Percentiles rank a stretch among this genome's conserved stretches.
phyloP scores from a whole-genome alignment of 805 yeast genomes.

The Tanozyma kutaoensis region DNA sequence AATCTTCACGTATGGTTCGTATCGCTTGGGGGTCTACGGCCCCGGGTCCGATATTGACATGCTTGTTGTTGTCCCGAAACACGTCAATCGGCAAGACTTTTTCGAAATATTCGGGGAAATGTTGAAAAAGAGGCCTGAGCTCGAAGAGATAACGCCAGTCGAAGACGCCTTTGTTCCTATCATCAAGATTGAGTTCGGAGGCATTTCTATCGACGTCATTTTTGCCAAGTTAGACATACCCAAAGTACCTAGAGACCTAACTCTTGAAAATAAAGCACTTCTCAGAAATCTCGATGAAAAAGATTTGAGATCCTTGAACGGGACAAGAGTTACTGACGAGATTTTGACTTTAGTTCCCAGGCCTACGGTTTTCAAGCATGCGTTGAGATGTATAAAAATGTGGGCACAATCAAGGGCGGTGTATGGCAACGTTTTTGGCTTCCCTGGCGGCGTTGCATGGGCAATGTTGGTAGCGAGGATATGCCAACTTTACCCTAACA shows the following conservation, averaged over 20 bases:
- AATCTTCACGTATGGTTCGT: constrained; percentile 92
- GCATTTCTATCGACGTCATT: constrained; percentile 86
- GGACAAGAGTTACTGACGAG: constrained; percentile 95
- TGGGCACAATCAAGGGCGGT: constrained; percentile 97
- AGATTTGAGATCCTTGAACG: constrained; percentile 82
- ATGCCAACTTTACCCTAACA: constrained; percentile 93
- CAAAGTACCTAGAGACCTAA: constrained; percentile 63
- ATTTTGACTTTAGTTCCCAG: constrained; percentile 83
- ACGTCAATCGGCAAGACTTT: constrained; percentile 81
- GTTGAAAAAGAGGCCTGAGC: constrained; percentile 59
- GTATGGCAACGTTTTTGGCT: constrained; percentile 90
- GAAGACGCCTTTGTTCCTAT: constrained; percentile 98
- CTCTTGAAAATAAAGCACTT: constrained; percentile 73
- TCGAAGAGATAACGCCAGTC: constrained; percentile 85
- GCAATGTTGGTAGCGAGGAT: constrained; percentile 98
- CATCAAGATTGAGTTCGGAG: constrained; percentile 76
- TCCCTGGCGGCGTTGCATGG: constrained; percentile 99
- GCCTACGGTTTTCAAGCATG: constrained; percentile 84
- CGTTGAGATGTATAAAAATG: constrained; percentile 80
- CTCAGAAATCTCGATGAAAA: constrained; percentile 81
- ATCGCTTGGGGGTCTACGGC: constrained; percentile 90
- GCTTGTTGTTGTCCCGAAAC: constrained; percentile 92
- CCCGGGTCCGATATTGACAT: constrained; percentile 98
- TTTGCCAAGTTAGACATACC: constrained; percentile 77
- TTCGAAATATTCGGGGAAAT: constrained; percentile 68